Evolutionary conservation across 495 filamentous ascomycete genomes (phyloP).

Genomic region (Trichoderma asperelloides): DNA sequence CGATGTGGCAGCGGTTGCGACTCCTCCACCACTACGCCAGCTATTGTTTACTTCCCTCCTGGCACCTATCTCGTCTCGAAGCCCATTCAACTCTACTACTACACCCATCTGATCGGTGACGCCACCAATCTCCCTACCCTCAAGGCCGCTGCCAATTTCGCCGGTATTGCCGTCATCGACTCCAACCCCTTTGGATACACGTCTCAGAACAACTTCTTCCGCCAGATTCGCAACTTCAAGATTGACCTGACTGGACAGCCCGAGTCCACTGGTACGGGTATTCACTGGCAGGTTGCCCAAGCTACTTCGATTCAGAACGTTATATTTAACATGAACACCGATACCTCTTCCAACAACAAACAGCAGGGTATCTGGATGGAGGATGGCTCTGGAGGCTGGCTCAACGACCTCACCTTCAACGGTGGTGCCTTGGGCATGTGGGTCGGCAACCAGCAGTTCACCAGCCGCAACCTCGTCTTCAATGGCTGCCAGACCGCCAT

Average conservation of each 20-base stretch:
- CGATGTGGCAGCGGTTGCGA: constrained; percentile 73
- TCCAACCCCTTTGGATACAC: constrained; percentile 72
- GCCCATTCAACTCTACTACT: constrained; percentile 66
- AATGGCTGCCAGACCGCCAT: constrained; percentile 83
- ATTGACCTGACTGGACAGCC: constrained; percentile 76
- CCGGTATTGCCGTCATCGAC: constrained; percentile 85
- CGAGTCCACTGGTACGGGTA: constrained; percentile 56
- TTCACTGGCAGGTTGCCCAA: constrained; percentile 98
- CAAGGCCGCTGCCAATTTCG: constrained; percentile 63
- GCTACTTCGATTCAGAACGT: constrained; percentile 90
- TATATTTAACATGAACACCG: constrained; percentile 76
- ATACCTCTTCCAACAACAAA: constrained; percentile 55
- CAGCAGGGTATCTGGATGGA: constrained; percentile 97
- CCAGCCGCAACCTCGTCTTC: constrained; percentile 83
- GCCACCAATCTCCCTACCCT: constrained; percentile 58
- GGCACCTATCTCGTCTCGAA: constrained; percentile 65
- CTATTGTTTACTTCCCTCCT: constrained; percentile 72
- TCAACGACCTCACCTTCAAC: constrained; percentile 79
- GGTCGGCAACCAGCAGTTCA: constrained; percentile 92
- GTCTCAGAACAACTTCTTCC: constrained; percentile 99
- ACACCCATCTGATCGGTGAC: constrained; percentile 77
- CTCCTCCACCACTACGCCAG: constrained; percentile 67
- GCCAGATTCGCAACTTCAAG: constrained; percentile 87
- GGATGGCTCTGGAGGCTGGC: constrained; percentile 85
- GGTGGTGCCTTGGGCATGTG: constrained; percentile 79